Evolutionary conservation across 2,329 filamentous ascomycete species (phyloP), one percentile per base, ranked within the genome.

Genomic region (Cladophialophora chaetospira): DNA sequence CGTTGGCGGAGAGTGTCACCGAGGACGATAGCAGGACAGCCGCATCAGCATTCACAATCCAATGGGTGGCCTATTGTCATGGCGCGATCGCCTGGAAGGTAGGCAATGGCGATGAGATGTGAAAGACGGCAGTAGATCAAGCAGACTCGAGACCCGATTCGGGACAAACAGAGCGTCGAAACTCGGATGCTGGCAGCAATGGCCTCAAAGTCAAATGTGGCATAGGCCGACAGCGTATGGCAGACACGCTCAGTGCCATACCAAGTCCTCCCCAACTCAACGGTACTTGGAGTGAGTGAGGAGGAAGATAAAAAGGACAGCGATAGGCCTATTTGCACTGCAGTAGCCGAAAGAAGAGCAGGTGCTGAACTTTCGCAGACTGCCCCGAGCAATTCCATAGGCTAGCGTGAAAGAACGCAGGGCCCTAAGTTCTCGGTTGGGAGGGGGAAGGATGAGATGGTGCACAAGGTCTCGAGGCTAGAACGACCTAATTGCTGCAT

Each of bases 1-100:
- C 55, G 36, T 48, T 19, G 25, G 48, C 23, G 46, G 28, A 51
- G 45, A 40, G 21, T 49, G 51, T 55, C 49, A 62, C 53, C 57
- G 47, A 55, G 43, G 29, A 47, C 10, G 48, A 29, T 31, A 26
- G 46, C 17, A 47, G 44, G 26, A 49, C 48, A 35, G 33, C 56
- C 23, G 60, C 56, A 58, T 60, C 45, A 64, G 44, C 51, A 49
- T 48, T 21, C 23, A 21, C 23, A 38, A 25, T 13, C 33, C 17
- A 29, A 31, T 26, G 25, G 36, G 8, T 11, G 23, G 28, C 35
- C 26, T 43, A 15, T 31, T 35, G 40, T 53, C 49, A 53, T 53
- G 35, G 40, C 49, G 45, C n/a, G 10, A 43, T 45, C 38, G 36
- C 25, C 21, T 15, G 26, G 48, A 33, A 25, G 28, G n/a, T 25